Percentiles rank a stretch among this genome's conserved stretches.
Conservation (phyloP, 73 alveolate genomes). For the Paramecium octaurelia region DNA sequence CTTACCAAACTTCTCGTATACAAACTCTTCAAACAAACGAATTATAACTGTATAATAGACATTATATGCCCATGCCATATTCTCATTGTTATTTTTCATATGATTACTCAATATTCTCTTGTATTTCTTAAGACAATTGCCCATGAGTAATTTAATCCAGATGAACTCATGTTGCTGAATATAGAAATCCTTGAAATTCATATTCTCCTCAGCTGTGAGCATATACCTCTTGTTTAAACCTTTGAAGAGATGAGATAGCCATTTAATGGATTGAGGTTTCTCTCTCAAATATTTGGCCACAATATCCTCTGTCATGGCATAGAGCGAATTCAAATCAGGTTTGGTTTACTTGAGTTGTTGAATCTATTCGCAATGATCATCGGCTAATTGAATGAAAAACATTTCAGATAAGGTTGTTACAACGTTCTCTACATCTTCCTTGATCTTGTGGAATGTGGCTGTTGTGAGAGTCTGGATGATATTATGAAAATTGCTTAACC, state of each 20-base stretch:
- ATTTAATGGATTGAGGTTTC: not conserved
- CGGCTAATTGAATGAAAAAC: slow-evolving; percentile 29
- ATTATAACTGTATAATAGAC: not conserved
- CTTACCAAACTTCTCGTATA: not conserved
- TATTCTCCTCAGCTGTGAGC: slow-evolving; percentile 50
- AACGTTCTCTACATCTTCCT: slow-evolving; percentile 37
- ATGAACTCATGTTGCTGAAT: slow-evolving; percentile 29
- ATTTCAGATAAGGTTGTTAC: slow-evolving; percentile 32
- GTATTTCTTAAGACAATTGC: slow-evolving; percentile 10
- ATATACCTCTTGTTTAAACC: slow-evolving; percentile 3
- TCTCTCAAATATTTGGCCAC: not conserved
- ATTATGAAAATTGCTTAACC: slow-evolving; percentile 26
- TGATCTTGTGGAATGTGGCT: slow-evolving; percentile 7
- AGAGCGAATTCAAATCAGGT: not conserved
- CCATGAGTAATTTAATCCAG: slow-evolving; percentile 24
- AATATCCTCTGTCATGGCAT: not conserved
- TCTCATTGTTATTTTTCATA: not conserved
- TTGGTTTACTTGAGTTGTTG: not conserved
- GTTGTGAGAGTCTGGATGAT: slow-evolving; percentile 1
- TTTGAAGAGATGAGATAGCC: slow-evolving; percentile 19
- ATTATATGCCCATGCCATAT: not conserved
- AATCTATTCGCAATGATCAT: slow-evolving; percentile 9
- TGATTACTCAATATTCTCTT: not conserved
- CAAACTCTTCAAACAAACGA: slow-evolving; percentile 40
- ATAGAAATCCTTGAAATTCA: slow-evolving; percentile 33